Evolutionary conservation across 371 early-diverging fungal species (phyloP).

Genomic region (Mucor racemosus): DNA sequence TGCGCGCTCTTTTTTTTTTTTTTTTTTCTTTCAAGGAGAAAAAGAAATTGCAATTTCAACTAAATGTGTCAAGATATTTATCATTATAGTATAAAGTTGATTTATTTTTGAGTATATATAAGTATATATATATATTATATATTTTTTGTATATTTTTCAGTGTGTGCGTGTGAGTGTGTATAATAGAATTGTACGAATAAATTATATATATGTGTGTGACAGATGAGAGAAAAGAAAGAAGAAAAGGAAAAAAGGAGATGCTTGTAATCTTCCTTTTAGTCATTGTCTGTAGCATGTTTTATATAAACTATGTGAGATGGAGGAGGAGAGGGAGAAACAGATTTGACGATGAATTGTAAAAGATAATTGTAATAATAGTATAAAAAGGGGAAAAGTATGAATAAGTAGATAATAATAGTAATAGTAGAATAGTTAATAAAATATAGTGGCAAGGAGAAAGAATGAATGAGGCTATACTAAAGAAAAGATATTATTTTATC

Average conservation of each 20-base stretch:
- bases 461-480: conserved; percentile 2
- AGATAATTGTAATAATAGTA: conserved; percentile 2
- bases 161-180: too few relatives aligned
- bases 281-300: background rate
- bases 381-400: background rate
- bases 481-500: conserved; percentile 6
- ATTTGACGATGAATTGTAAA: background rate
- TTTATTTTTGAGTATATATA: background rate
- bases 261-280: background rate
- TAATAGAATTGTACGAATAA: background rate
- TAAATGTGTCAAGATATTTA: background rate
- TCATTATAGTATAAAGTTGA: background rate
- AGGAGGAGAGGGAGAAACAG: background rate
- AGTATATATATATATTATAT: too few relatives aligned
- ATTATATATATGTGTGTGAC: background rate
- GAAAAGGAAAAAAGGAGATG: background rate
- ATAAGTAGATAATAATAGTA: background rate
- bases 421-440: background rate
- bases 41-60: background rate
- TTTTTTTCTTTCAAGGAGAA: background rate
- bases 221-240: conserved; percentile 6
- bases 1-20: background rate
- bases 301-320: background rate
- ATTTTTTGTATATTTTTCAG: background rate
- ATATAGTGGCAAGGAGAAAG: conserved; percentile 4